Evolutionary conservation across 139 green algal genomes (phyloP), one percentile per base, ranked within the genome.

Genomic region (Eudorina sp.): DNA sequence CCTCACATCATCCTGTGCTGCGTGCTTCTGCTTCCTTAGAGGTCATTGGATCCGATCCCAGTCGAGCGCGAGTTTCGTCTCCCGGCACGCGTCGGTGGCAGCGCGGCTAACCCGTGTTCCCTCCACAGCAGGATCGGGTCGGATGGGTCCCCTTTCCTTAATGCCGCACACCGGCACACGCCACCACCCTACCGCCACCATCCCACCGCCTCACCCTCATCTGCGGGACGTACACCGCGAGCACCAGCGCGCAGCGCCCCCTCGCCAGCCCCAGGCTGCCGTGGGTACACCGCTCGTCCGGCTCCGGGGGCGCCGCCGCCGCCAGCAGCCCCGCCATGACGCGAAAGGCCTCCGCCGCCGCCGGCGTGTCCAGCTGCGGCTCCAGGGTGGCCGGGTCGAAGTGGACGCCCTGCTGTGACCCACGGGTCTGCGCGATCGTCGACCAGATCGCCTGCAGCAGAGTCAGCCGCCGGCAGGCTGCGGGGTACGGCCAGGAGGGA

Each of bases 401-500:
- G 29, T 86, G 80, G 4, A 86, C 80, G 60, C 80, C 80, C 60
- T 86, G 80, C 43, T 48, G 58, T 3, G 31, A 46, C 21, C 80
- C 80, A 23, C 9, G 58, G 41, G 80, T 86, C 58, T 86, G 80
- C 1, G 80, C 58, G 29, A 86, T 76, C 41, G 23, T 64, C 29
- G 80, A 62, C 80, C 80, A 86, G n/a, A 86, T 74, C 6, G 60
- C 58, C 40, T 86, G 62, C 0, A 86, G 18, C 23, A 62, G 3
- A 4, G 62, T 64, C 29, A 64, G 41, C 4, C 51, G 60, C n/a
- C n/a, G 41, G 80, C 80, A 86, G 41, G 36, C 80, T 86, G 80
- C 25, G 40, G 25, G 36, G 8, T 27, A 27, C 11, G 72, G 45
- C 19, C 4, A 31, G 5, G 40, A 19, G 41, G 36, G 36, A 7